phyloP scores from a whole-genome alignment of 2,329 filamentous ascomycete genomes.

The Stromatinia cepivora region DNA sequence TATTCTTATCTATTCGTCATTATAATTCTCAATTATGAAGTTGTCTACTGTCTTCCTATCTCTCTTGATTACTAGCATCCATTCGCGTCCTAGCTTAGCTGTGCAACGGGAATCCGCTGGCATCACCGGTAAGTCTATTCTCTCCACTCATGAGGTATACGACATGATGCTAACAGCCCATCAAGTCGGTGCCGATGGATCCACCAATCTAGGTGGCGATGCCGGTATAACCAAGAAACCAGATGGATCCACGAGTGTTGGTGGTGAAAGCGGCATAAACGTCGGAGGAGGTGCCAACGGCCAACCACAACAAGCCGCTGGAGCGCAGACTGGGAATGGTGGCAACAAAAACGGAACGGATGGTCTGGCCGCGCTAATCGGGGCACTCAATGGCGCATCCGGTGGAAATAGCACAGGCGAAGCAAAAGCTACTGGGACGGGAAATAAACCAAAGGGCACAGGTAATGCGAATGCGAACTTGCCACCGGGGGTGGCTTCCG shows the following conservation, averaged over 20 bases:
- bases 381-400: slow-evolving; percentile 12
- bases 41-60: slow-evolving; percentile 17
- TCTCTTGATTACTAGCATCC: slow-evolving; percentile 18
- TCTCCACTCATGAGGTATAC: too few species aligned
- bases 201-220: slow-evolving; percentile 1
- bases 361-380: slow-evolving; percentile 5
- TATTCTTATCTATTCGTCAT: neutral
- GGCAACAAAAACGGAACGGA: slow-evolving; percentile 12
- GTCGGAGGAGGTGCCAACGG: neutral
- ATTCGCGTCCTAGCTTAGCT: slow-evolving; percentile 6
- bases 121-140: slow-evolving; percentile 11
- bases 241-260: slow-evolving; percentile 10
- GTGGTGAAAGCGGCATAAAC: slow-evolving; percentile 15
- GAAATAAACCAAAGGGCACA: slow-evolving; percentile 6
- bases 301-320: neutral
- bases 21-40: slow-evolving; percentile 12
- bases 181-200: slow-evolving; percentile 8
- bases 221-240: slow-evolving; percentile 17
- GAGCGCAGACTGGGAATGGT: neutral
- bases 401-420: slow-evolving; percentile 9
- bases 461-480: slow-evolving; percentile 12
- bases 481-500: slow-evolving; percentile 10
- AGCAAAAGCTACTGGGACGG: slow-evolving; percentile 7
- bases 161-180: neutral
- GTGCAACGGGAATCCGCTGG: slow-evolving; percentile 15